phyloP scores from a whole-genome alignment of 805 yeast genomes.

The Scheffersomyces stipitis region DNA sequence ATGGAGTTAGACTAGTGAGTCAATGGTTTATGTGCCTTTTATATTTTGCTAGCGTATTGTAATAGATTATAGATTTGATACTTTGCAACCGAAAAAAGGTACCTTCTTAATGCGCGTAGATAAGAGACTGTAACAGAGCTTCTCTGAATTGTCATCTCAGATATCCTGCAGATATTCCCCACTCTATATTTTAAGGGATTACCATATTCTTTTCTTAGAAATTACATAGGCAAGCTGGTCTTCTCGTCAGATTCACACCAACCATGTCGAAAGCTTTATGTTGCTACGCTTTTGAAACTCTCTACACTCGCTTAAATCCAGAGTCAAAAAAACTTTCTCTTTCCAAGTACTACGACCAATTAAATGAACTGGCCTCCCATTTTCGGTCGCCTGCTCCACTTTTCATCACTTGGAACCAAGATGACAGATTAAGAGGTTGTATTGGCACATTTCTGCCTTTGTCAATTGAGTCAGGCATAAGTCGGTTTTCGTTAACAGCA shows the following conservation, averaged over 20 bases:
- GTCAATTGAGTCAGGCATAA: constrained; percentile 57
- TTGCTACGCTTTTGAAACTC: constrained; percentile 36
- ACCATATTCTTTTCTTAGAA: no score
- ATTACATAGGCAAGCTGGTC: no score
- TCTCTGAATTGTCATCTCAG: no score
- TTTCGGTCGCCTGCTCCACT: constrained; percentile 50
- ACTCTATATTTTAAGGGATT: no score
- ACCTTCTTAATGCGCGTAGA: no score
- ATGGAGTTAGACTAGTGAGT: no score
- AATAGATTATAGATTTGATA: no score
- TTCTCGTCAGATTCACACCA: not conserved
- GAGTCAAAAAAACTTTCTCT: constrained; percentile 13
- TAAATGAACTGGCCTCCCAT: constrained; percentile 7
- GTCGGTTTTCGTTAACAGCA: constrained; percentile 55
- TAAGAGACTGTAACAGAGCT: no score
- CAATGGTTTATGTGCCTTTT: no score
- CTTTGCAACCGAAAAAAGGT: no score
- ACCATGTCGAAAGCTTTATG: constrained; percentile 39
- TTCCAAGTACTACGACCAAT: constrained; percentile 9
- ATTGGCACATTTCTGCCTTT: constrained; percentile 80
- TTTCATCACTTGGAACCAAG: constrained; percentile 84
- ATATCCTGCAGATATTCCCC: no score
- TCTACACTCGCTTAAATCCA: constrained; percentile 20
- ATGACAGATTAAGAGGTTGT: constrained; percentile 71
- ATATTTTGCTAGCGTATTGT: no score